Evolutionary conservation across 768 basidiomycete genomes (phyloP).

Genomic region (Dioszegia crocea): DNA sequence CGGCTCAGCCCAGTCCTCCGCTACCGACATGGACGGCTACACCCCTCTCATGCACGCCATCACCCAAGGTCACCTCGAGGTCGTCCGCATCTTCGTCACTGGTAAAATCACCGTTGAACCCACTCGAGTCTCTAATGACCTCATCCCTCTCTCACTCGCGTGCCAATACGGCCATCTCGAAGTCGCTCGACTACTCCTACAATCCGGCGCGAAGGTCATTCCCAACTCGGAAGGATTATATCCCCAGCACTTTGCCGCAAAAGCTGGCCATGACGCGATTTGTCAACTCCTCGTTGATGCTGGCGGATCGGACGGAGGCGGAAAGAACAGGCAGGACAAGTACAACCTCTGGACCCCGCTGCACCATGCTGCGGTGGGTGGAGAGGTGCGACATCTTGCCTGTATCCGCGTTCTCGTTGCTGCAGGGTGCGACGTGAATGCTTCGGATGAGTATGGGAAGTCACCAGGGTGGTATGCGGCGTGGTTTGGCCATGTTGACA

Average conservation of each 20-base stretch:
- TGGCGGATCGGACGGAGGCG: conserved; percentile 53
- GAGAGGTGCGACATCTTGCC: conserved; percentile 55
- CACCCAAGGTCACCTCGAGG: conserved; percentile 73
- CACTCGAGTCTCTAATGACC: conserved; percentile 59
- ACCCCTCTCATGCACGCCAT: conserved; percentile 92
- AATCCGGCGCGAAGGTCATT: conserved; percentile 69
- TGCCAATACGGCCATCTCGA: conserved; percentile 83
- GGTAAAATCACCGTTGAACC: conserved; percentile 59
- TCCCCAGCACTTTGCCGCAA: conserved; percentile 90
- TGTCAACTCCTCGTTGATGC: conserved; percentile 66
- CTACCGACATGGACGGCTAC: conserved; percentile 87
- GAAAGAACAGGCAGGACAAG: conserved; percentile 86
- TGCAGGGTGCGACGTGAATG: conserved; percentile 71
- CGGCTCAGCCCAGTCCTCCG: conserved; percentile 59
- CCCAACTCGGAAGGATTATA: conserved; percentile 95
- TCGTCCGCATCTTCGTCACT: conserved; percentile 75
- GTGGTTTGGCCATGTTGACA: conserved; percentile 65
- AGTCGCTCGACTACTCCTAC: conserved; percentile 71
- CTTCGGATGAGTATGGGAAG: conserved; percentile 77
- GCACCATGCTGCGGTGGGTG: conserved; percentile 88
- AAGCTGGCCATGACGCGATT: conserved; percentile 82
- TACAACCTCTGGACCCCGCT: conserved; percentile 98
- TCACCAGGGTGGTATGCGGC: conserved; percentile 88
- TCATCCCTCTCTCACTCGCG: conserved; percentile 83
- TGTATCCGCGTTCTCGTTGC: conserved; percentile 75